Conservation (phyloP, 306 rosid genomes). For the Comarum palustre region DNA sequence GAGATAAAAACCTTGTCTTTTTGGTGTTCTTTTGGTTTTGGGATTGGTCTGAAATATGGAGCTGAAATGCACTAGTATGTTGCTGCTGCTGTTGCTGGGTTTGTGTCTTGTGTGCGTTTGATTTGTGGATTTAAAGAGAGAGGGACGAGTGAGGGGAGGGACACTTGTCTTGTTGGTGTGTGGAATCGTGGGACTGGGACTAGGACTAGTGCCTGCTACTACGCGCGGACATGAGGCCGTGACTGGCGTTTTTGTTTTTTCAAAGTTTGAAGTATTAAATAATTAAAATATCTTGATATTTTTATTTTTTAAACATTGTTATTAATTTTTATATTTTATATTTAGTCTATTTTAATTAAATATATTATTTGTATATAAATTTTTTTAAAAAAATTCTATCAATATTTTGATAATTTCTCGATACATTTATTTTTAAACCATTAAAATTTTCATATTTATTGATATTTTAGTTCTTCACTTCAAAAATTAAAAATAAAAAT, state of each 20-base stretch:
- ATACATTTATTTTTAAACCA: too few relatives aligned
- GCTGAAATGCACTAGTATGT: not conserved
- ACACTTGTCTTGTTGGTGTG: not conserved
- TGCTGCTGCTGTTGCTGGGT: not conserved
- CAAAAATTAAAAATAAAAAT: too few relatives aligned
- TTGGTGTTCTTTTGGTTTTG: constrained; percentile 8
- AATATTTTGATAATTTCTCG: too few relatives aligned
- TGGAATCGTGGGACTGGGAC: not conserved
- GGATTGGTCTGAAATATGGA: not conserved
- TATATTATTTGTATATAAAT: too few relatives aligned
- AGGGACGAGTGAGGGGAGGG: not conserved
- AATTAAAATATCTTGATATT: too few relatives aligned
- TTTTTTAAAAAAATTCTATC: too few relatives aligned
- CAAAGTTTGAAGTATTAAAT: too few relatives aligned
- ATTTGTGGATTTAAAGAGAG: constrained; percentile 1
- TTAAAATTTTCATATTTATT: too few relatives aligned
- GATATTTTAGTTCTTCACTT: too few relatives aligned
- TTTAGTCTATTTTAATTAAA: too few relatives aligned
- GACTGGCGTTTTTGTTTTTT: not conserved
- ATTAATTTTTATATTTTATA: too few relatives aligned
- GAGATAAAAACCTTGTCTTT: not conserved
- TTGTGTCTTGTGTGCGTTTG: not conserved
- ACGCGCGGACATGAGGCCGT: constrained; percentile 17
- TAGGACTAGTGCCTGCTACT: not conserved
- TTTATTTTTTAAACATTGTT: too few relatives aligned